phyloP scores from a whole-genome alignment of 305 asterid genomes.

The Fraxinus velutina region DNA sequence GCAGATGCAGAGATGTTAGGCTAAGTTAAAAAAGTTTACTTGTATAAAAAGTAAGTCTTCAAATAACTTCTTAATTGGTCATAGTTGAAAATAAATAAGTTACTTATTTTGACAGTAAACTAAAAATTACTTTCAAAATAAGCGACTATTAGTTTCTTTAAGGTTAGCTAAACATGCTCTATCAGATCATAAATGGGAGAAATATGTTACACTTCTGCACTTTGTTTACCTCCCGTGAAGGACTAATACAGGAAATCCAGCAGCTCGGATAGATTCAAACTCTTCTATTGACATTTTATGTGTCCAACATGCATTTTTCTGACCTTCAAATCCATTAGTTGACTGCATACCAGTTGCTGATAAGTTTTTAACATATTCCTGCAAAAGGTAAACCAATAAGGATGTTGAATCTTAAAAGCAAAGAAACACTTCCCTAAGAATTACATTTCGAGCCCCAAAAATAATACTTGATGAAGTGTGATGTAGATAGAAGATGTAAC shows the following conservation, averaged over 20 bases:
- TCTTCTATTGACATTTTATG: slow-evolving; percentile 63
- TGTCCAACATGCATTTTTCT: slow-evolving; percentile 90
- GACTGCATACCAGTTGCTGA: slow-evolving; percentile 92
- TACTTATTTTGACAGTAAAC: background rate
- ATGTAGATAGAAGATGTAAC: background rate
- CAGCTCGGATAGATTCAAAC: slow-evolving; percentile 56
- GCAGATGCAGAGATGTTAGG: background rate
- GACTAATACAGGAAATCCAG: slow-evolving; percentile 75
- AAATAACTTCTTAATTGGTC: background rate
- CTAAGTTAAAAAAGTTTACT: background rate
- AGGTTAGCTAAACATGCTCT: background rate
- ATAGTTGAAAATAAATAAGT: background rate
- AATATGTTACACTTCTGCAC: background rate
- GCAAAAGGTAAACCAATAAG: slow-evolving; percentile 28
- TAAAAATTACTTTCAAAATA: background rate
- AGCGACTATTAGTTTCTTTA: background rate
- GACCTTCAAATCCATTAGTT: slow-evolving; percentile 82
- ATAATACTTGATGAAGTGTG: background rate
- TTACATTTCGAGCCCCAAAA: background rate
- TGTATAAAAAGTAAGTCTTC: background rate
- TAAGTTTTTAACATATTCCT: slow-evolving; percentile 88
- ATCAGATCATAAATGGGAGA: background rate
- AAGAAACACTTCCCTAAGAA: background rate
- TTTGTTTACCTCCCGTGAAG: slow-evolving; percentile 81
- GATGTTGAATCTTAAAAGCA: slow-evolving; percentile 13